phyloP scores from a whole-genome alignment of 2,329 filamentous ascomycete species.

The Cladosporium sp. region DNA sequence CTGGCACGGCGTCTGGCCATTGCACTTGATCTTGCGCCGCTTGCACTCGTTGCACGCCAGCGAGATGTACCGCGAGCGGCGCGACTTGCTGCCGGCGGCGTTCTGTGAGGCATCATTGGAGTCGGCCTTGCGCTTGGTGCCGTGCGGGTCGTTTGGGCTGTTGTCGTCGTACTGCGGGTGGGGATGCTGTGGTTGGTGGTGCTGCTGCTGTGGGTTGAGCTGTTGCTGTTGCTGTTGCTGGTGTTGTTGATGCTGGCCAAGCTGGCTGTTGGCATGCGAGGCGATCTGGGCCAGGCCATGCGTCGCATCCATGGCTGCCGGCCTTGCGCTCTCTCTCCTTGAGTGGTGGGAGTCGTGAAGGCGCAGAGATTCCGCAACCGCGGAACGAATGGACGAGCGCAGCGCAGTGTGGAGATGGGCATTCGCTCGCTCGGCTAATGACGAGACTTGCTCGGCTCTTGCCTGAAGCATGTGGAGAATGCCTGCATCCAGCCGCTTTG shows the following conservation, averaged over 20 bases:
- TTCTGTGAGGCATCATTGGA: conserved; percentile 37
- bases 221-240: background rate
- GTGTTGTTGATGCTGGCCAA: background rate
- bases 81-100: conserved; percentile 47
- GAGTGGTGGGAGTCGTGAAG: conserved; percentile 4
- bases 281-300: conserved; percentile 25
- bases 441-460: background rate
- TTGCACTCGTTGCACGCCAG: conserved; percentile 70
- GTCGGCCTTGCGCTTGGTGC: conserved; percentile 48
- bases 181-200: conserved; percentile 11
- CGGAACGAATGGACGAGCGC: background rate
- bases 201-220: background rate
- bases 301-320: conserved; percentile 24
- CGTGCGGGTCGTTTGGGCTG: conserved; percentile 20
- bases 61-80: conserved; percentile 68
- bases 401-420: background rate
- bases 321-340: background rate
- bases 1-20: conserved; percentile 66
- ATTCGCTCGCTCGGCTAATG: background rate
- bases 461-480: background rate
- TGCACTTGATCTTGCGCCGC: conserved; percentile 68
- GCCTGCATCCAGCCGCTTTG: background rate
- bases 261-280: conserved; percentile 25
- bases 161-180: conserved; percentile 19
- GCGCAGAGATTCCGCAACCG: conserved; percentile 10